phyloP scores from a whole-genome alignment of 495 filamentous ascomycete species.

The Pyrenopolyporus hunteri region DNA sequence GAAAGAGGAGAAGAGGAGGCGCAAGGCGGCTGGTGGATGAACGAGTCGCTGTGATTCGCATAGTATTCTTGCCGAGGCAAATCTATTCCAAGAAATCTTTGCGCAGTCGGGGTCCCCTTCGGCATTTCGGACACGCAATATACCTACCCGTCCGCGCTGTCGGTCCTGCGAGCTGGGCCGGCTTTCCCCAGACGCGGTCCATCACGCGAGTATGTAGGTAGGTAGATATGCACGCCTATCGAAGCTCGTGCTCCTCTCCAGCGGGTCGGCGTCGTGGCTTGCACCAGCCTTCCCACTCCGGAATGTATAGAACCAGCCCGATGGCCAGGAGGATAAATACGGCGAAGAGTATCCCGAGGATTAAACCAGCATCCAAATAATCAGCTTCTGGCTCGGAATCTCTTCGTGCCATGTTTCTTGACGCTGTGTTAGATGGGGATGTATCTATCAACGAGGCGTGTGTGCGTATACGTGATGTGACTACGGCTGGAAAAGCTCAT shows the following conservation, averaged over 20 bases:
- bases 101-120: too few relatives aligned
- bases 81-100: too few relatives aligned
- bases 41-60: too few relatives aligned
- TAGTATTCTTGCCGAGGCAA: too few relatives aligned
- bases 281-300: neutral
- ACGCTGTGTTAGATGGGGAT: neutral
- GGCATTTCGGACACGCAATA: too few relatives aligned
- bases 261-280: neutral
- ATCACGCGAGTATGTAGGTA: neutral
- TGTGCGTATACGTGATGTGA: neutral
- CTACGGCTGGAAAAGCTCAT: too few relatives aligned
- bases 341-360: neutral
- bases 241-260: slow-evolving; percentile 11
- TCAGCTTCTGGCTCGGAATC: neutral
- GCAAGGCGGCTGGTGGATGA: slow-evolving; percentile 25
- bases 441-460: neutral
- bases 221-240: too few relatives aligned
- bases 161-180: too few relatives aligned
- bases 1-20: slow-evolving; percentile 51
- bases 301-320: neutral
- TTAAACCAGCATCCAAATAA: neutral
- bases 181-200: neutral
- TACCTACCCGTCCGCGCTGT: too few relatives aligned
- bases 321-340: neutral
- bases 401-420: neutral